Conservation (phyloP, 768 basidiomycete genomes). For the Cyclocybe cylindracea region DNA sequence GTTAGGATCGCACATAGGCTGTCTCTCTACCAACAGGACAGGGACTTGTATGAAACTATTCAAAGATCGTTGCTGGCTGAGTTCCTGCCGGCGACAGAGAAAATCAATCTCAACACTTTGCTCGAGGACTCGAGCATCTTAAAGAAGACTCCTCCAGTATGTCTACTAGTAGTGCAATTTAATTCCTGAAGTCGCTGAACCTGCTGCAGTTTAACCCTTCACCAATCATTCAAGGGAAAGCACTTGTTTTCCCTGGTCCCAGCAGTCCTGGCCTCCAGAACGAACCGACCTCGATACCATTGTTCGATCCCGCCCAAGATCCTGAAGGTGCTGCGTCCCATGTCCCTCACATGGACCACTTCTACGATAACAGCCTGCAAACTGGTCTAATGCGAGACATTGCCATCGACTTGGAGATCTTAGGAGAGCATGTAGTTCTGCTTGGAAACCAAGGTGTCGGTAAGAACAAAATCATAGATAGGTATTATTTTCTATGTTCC, state of each 20-base stretch:
- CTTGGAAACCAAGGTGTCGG: slow-evolving; percentile 75
- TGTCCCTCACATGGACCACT: slow-evolving; percentile 70
- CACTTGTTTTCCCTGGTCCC: slow-evolving; percentile 48
- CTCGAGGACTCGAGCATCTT: slow-evolving; percentile 51
- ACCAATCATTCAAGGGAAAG: slow-evolving; percentile 37
- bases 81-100: slow-evolving; percentile 62
- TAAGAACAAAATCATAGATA: slow-evolving; percentile 70
- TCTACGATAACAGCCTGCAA: slow-evolving; percentile 71
- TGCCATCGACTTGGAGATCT: slow-evolving; percentile 60
- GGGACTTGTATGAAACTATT: slow-evolving; percentile 50
- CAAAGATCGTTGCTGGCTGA: slow-evolving; percentile 54
- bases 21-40: slow-evolving; percentile 42
- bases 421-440: slow-evolving; percentile 65
- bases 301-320: slow-evolving; percentile 52
- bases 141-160: slow-evolving; percentile 41
- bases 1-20: slow-evolving; percentile 54
- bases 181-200: neutral
- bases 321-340: slow-evolving; percentile 55
- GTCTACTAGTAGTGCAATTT: slow-evolving; percentile 10
- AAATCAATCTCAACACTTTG: slow-evolving; percentile 51
- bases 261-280: slow-evolving; percentile 33
- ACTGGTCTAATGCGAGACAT: slow-evolving; percentile 67
- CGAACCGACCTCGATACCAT: slow-evolving; percentile 40
- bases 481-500: slow-evolving; percentile 32
- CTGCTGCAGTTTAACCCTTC: slow-evolving; percentile 47